Evolutionary conservation across 345 rosid genomes (phyloP).

Genomic region (Gossypium thurberi): DNA sequence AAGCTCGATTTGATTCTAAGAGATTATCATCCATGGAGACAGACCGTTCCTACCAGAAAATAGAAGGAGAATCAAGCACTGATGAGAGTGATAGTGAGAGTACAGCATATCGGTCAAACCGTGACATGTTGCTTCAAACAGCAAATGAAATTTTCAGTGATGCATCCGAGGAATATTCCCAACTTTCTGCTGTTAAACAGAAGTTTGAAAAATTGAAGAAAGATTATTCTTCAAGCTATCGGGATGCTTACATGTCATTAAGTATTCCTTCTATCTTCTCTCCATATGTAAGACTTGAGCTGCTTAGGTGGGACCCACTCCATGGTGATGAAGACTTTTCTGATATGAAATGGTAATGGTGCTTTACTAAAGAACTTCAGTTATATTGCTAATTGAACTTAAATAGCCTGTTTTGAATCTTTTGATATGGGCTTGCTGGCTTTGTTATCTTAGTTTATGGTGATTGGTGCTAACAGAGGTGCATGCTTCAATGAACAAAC

Average conservation of each 20-base stretch:
- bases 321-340: constrained; percentile 67
- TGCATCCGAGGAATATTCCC: constrained; percentile 86
- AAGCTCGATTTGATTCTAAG: constrained; percentile 61
- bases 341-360: constrained; percentile 73
- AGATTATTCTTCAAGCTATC: constrained; percentile 62
- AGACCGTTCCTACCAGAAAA: constrained; percentile 47
- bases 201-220: constrained; percentile 84
- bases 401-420: neutral
- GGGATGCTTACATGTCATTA: constrained; percentile 88
- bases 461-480: neutral
- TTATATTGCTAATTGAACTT: neutral
- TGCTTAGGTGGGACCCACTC: constrained; percentile 89
- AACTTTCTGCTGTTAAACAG: constrained; percentile 70
- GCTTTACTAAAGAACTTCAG: neutral
- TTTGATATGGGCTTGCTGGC: neutral
- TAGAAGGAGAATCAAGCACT: constrained; percentile 96
- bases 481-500: neutral
- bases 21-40: constrained; percentile 61
- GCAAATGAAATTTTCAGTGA: constrained; percentile 83
- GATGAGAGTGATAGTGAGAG: constrained; percentile 94
- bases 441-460: neutral
- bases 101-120: constrained; percentile 66
- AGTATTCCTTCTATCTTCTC: constrained; percentile 85
- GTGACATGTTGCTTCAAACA: constrained; percentile 56
- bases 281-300: constrained; percentile 88